Evolutionary conservation across 2,329 filamentous ascomycete genomes (phyloP), one percentile per base, ranked within the genome.

Genomic region (Beauveria brongniartii): DNA sequence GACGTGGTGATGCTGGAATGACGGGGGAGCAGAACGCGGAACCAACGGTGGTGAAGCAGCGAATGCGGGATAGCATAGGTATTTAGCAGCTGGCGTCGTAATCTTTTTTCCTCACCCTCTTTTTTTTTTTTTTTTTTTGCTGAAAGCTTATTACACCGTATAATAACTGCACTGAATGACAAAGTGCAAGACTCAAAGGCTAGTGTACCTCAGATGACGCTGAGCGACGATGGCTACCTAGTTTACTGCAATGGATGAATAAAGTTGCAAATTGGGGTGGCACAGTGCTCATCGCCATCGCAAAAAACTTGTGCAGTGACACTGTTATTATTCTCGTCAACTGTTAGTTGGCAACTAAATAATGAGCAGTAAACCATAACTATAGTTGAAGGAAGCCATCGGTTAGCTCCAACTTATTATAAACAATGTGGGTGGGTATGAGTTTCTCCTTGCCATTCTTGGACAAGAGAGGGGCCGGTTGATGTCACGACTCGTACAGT

Each of bases 401-500:
- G 18, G 48, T 30, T 55, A 53, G 59, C 40, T 47, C 28, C 14
- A 48, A 16, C 34, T 14, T 37, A 16, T 37, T 14, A 37, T 37
- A 37, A 37, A 41, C 59, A 56, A 28, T 37, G 43, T 48, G 59
- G 52, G 51, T 60, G 37, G 48, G 20, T 20, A 26, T 46, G 47
- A 52, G 48, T 56, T 59, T 54, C 56, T 52, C 52, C 51, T 51
- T 53, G 20, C 47, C 47, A 22, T 52, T 59, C 22, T 59, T 51
- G 56, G 56, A 43, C 16, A 1, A 9, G 55, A 41, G 37, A 43
- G 30, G 56, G 56, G 55, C 24, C 22, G 46, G 34, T 51, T 59
- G 56, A 59, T 51, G 56, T 59, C 56, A 59, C 56, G 56, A 59
- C 56, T 52, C 55, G 55, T 51, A 59, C 46, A n/a, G 26, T n/a